Evolutionary conservation across 2,329 filamentous ascomycete genomes (phyloP).

Genomic region (Pestalotiopsis sp.): DNA sequence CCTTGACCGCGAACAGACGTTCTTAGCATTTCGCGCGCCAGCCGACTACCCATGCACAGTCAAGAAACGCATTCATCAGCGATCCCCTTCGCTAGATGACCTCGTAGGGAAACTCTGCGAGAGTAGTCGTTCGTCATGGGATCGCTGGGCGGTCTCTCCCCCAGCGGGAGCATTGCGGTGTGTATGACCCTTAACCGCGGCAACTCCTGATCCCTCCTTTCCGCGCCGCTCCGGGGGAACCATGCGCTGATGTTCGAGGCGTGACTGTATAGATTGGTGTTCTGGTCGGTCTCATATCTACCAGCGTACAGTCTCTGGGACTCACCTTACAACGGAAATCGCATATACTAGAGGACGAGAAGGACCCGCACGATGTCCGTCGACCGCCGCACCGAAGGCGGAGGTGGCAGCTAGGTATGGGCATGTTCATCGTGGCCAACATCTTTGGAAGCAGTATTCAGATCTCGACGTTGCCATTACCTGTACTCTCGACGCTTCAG

Average conservation of each 20-base stretch:
- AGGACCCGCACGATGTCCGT: slow-evolving; percentile 75
- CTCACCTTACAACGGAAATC: slow-evolving; percentile 97
- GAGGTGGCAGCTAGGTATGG: slow-evolving; percentile 97
- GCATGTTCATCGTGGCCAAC: slow-evolving; percentile 95
- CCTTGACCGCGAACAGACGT: neutral
- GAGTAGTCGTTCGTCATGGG: slow-evolving; percentile 59
- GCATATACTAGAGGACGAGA: slow-evolving; percentile 96
- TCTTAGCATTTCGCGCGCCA: neutral
- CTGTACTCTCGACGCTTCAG: slow-evolving; percentile 92
- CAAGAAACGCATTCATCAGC: slow-evolving; percentile 15
- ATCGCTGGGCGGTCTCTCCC: slow-evolving; percentile 75
- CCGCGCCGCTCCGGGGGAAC: neutral
- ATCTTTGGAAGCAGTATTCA: slow-evolving; percentile 94
- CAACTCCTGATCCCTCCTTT: neutral
- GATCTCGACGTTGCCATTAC: slow-evolving; percentile 92
- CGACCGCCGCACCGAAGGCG: slow-evolving; percentile 87
- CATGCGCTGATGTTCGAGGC: slow-evolving; percentile 3
- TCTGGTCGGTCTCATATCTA: slow-evolving; percentile 88
- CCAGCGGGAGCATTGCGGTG: slow-evolving; percentile 77
- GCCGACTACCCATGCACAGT: slow-evolving; percentile 8
- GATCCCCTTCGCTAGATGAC: slow-evolving; percentile 45
- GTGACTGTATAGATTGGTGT: slow-evolving; percentile 73
- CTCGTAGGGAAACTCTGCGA: slow-evolving; percentile 32
- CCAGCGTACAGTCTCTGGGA: slow-evolving; percentile 91
- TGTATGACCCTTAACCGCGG: slow-evolving; percentile 32